Evolutionary conservation across 805 yeast genomes (phyloP).

Genomic region (Hanseniaspora valbyensis): DNA sequence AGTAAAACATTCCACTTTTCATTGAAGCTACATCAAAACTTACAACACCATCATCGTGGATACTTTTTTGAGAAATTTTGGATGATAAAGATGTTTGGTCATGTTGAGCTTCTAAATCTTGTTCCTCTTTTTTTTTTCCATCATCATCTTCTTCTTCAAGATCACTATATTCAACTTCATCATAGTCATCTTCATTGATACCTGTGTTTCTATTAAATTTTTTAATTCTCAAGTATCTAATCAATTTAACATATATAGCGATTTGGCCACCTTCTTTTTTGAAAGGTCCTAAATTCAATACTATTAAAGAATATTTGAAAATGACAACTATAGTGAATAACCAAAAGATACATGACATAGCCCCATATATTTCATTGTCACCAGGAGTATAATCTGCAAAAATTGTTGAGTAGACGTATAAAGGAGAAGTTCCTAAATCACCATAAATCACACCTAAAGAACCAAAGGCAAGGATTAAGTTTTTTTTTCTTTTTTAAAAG

Average conservation of each 20-base stretch:
- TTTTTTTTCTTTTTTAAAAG: too few species aligned
- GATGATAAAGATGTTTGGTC: neutral
- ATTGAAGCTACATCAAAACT: conserved; percentile 18
- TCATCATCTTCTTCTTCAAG: neutral
- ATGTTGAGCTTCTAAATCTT: conserved; percentile 12
- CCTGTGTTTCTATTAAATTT: conserved; percentile 35
- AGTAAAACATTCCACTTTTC: conserved; percentile 17
- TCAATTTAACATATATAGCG: conserved; percentile 51
- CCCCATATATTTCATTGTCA: conserved; percentile 38
- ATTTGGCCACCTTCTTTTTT: conserved; percentile 55
- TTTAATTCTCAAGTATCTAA: conserved; percentile 38
- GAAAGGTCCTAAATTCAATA: conserved; percentile 42
- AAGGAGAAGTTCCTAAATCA: conserved; percentile 52
- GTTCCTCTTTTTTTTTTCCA: neutral
- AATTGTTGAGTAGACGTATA: conserved; percentile 38
- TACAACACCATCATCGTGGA: conserved; percentile 15
- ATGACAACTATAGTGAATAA: conserved; percentile 43
- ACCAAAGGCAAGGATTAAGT: conserved; percentile 18
- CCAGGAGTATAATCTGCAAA: conserved; percentile 28
- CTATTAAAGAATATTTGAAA: conserved; percentile 41
- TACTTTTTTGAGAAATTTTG: conserved; percentile 14
- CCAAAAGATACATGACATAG: conserved; percentile 45
- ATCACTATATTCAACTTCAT: conserved; percentile 13
- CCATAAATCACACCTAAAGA: conserved; percentile 52
- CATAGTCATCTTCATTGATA: conserved; percentile 28